Base-by-base conservation (phyloP, 345 rosid genomes). In the Hevea brasiliensis region DNA sequence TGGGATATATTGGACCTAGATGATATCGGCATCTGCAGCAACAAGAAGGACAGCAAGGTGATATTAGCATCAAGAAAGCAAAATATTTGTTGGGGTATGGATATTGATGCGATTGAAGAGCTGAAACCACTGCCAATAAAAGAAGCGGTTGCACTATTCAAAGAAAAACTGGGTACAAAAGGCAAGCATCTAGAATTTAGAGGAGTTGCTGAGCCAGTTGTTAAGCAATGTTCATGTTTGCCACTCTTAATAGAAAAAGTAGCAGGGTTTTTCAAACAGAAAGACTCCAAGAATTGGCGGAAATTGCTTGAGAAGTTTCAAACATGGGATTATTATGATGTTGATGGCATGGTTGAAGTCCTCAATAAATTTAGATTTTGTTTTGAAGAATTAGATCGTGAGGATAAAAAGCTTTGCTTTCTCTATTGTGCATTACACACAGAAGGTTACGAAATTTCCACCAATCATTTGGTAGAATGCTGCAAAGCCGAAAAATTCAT, bases 91-190 rank as follows among this genome's bases (percentile, higher is more conserved):
- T 0, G 18, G 18, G 20, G 11, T 0, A 76, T 76, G 81, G 18
- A 10, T 2, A 79, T 48, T 7, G 81, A 82, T 41, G 72, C 50
- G 53, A 20, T 70, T 40, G 65, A 79, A 3, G 32, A 82, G 32
- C 70, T 79, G 26, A 26, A 53, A 18, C 68, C 54, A 7, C 40
- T 76, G 17, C 53, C 76, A 0, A 13, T 60, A 5, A 13, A 17
- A 3, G 85, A 82, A 32, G 81, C 81, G 1, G 14, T 82, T 70
- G 78, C 61, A 69, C 79, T 70, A 73, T 82, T 27, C 58, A 64
- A 58, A n/a, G 78, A 79, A 64, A 79, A 69, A 48, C 64, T 63
- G 0, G 65, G 56, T n/a, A 58, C 37, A n/a, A 29, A 3, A 11
- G 18, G 60, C 4, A 48, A 51, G 0, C 2, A 10, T 42, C 70